Evolutionary conservation across 176 grass and related monocot genomes (phyloP), one percentile per base, ranked within the genome.

Genomic region (Zea luxurians): DNA sequence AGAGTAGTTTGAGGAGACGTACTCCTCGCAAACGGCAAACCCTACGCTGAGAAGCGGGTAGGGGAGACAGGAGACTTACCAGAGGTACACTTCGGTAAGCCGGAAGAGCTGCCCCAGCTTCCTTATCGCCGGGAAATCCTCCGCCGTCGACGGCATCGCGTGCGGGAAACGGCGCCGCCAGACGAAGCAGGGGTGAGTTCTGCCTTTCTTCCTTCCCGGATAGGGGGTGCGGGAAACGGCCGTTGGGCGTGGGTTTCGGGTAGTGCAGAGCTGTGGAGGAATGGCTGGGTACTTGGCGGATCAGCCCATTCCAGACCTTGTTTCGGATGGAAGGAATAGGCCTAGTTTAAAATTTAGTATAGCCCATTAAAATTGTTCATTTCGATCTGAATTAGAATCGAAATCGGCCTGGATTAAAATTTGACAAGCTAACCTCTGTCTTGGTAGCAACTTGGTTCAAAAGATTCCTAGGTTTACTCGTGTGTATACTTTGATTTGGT

Each of bases 21-120:
- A 6, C 57, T 48, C 7, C 13, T 4, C 27, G 45, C 6, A 74
- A 74, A 75, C 13, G 12, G 45, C 9, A 70, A 78, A 75, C 17
- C 21, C 34, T 57, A 66, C 10, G 5, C 34, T 15, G 18, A 15
- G 64, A 5, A 42, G 46, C 20, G 4, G 54, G 57, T 8, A 48
- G 8, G 3, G 40, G 54, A 57, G 54, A 18, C 17, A 59, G 41
- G 21, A 38, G 18, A 66, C 52, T 80, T 79, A 94, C 95, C 89
- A 90, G 37, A 97, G 66, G 77, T 88, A 78, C 15, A 90, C 89
- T 77, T 94, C 85, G 16, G 91, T 92, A 18, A 97, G 45, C 45
- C 73, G 83, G 65, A 94, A 92, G 76, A 90, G 89, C 36, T 10
- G 7, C n/a, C 94, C 91, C 12, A 94, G 89, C 80, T 82, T 79